Conservation (phyloP, 1,284 basidiomycete species). For the Polyporus tsugae region DNA sequence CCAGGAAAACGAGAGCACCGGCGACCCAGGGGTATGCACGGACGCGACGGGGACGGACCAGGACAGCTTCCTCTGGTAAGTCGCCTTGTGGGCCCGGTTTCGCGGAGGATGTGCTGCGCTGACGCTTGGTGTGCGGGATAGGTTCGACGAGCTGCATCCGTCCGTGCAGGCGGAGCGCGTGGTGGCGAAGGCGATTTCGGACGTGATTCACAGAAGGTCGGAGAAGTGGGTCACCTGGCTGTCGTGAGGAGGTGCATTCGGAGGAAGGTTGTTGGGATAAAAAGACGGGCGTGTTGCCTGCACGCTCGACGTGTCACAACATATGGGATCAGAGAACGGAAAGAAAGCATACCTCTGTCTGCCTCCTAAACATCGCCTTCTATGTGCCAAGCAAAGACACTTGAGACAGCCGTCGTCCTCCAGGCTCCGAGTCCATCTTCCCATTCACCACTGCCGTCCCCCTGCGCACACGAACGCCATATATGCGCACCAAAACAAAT, state of each 20-base stretch:
- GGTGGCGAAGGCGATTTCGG: constrained; percentile 57
- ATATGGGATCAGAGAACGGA: too few relatives aligned
- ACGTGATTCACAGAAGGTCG: constrained; percentile 50
- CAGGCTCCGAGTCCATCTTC: neutral
- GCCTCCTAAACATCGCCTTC: too few relatives aligned
- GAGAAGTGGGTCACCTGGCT: constrained; percentile 60
- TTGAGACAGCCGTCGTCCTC: neutral
- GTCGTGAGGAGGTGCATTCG: constrained; percentile 38
- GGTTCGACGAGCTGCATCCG: constrained; percentile 66
- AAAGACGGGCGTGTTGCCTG: neutral
- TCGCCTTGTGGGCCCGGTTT: constrained; percentile 13
- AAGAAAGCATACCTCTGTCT: neutral
- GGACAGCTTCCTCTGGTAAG: constrained; percentile 65
- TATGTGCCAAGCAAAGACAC: neutral
- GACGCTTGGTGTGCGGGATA: constrained; percentile 30
- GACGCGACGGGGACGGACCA: constrained; percentile 50
- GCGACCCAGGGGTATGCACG: constrained; percentile 47
- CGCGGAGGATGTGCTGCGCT: neutral
- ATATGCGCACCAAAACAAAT: neutral
- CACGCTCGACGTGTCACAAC: neutral
- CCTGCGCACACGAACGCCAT: neutral
- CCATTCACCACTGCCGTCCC: too few relatives aligned
- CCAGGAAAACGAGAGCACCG: constrained; percentile 15
- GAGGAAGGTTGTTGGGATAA: neutral
- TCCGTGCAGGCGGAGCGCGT: constrained; percentile 63